Evolutionary conservation across 257 asterid species (phyloP).

Genomic region (Ilex aquifolium): DNA sequence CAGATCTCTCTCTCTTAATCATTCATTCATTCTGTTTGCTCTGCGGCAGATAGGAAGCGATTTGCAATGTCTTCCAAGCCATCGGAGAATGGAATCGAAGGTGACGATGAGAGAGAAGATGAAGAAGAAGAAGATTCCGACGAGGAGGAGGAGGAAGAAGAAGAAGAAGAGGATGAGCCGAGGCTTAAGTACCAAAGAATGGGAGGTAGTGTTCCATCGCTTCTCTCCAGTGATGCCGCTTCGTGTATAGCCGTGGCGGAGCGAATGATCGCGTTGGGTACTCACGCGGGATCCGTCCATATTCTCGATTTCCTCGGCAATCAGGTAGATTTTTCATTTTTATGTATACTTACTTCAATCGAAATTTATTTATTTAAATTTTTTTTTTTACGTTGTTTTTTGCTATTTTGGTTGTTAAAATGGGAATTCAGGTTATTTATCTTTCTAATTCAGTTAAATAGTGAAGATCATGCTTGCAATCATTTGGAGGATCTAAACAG

Average conservation of each 20-base stretch:
- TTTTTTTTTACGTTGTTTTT: not conserved
- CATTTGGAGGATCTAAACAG: too few species aligned
- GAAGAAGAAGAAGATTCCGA: conserved; percentile 51
- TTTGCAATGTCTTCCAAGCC: conserved; percentile 55
- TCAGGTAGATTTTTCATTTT: conserved; percentile 39
- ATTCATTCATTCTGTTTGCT: too few species aligned
- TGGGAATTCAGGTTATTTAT: not conserved
- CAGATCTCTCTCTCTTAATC: too few species aligned
- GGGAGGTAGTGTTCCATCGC: conserved; percentile 93
- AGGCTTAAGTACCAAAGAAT: conserved; percentile 94
- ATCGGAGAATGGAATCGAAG: conserved; percentile 86
- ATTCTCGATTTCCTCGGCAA: conserved; percentile 97
- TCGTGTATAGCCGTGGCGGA: conserved; percentile 86
- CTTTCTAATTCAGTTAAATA: too few species aligned
- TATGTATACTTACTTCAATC: not conserved
- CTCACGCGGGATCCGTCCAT: conserved; percentile 75
- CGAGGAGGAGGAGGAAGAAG: conserved; percentile 43
- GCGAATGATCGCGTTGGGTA: conserved; percentile 97
- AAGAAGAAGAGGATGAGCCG: conserved; percentile 83
- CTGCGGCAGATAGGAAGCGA: too few species aligned
- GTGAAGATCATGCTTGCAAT: too few species aligned
- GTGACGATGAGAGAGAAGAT: conserved; percentile 89
- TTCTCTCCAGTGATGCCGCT: conserved; percentile 81
- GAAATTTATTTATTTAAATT: too few species aligned
- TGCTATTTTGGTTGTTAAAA: conserved; percentile 5